Base-by-base conservation (phyloP, 441 rosid genomes). In the Syzygium syzygioides region DNA sequence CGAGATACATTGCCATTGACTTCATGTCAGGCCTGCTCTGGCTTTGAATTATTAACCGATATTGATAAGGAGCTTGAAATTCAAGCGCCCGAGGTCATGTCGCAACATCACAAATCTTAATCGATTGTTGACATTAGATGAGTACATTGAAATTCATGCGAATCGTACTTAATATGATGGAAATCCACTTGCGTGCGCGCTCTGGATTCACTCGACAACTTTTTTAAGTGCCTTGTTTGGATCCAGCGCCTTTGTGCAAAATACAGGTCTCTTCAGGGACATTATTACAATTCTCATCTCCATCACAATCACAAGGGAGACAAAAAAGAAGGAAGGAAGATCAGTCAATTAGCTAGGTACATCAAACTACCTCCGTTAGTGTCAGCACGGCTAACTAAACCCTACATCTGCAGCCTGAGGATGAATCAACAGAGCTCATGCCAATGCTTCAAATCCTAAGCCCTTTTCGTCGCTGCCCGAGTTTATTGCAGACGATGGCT, bases 401-500 rank as follows among this genome's bases (percentile, higher is more conserved):
- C 83, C 83, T 76, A 37, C n/a, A 37, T 2, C 83, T 76, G 32
- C 32, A 28, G 68, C 9, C 68, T 10, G 83, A 76, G 17, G 6
- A 41, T 25, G 83, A 23, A 76, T 23, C 83, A 23, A 34, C 83
- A 41, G 23, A 23, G 83, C 83, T 41, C n/a, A 23, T 23, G n/a
- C 83, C 52, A 3, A n/a, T 14, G 83, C 83, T 41, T 76, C 53
- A 76, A 76, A 76, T 76, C 53, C 53, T 76, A 41, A 76, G 13
- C 52, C 83, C 83, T 48, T 76, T 76, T 76, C n/a, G n/a, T 2
- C 50, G 83, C 13, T 84, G 89, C 60, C 96, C 97, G 28, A 93
- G 90, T 84, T 89, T 90, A 56, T 94, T 87, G 91, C 91, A 95
- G 76, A 94, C 30, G 23, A 90, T 91, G 55, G 95, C 95, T 13